Evolutionary conservation across 2,329 filamentous ascomycete genomes (phyloP), one percentile per base, ranked within the genome.

Genomic region (Arthrobotrys megalospora): DNA sequence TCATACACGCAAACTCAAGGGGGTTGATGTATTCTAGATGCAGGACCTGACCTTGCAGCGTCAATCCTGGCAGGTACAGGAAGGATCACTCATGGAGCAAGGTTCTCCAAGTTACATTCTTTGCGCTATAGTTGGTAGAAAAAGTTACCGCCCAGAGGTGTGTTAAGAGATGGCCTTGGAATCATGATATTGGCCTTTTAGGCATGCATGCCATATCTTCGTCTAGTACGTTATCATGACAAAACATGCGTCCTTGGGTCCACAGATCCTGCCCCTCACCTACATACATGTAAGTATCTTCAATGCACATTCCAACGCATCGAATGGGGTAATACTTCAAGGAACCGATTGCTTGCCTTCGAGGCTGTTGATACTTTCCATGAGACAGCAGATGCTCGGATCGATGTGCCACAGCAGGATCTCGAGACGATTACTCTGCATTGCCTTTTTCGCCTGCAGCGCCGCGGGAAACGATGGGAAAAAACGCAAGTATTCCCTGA

Each of bases 401-500:
- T 78, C 50, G 67, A 67, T 72, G 67, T 63, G 62, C 75, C 62
- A 62, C 63, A 55, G 62, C 67, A 36, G 58, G 67, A 43, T 58
- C 63, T 78, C 75, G 75, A 78, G 67, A 78, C 75, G 75, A 72
- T 71, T 62, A 67, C 52, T 38, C 28, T 72, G 73, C 60, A 66
- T 47, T 24, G n/a, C 45, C 36, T 55, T 43, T 67, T 58, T 66
- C 47, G 60, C 75, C 60, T 72, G 67, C 67, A 70, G 55, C 55
- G 45, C 63, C 45, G 63, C 72, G 66, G 72, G 72, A 70, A 77
- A 64, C 65, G 72, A 76, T 48, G 64, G 48, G 45, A 75, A 70
- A 63, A 72, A 66, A 55, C 65, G 72, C 72, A 76, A 60, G 45
- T 36, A 50, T 55, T 70, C 50, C 64, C 19, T 58, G n/a, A n/a